Evolutionary conservation across 1,139 yeast genomes (phyloP).

Genomic region (Lodderomyces margitis): DNA sequence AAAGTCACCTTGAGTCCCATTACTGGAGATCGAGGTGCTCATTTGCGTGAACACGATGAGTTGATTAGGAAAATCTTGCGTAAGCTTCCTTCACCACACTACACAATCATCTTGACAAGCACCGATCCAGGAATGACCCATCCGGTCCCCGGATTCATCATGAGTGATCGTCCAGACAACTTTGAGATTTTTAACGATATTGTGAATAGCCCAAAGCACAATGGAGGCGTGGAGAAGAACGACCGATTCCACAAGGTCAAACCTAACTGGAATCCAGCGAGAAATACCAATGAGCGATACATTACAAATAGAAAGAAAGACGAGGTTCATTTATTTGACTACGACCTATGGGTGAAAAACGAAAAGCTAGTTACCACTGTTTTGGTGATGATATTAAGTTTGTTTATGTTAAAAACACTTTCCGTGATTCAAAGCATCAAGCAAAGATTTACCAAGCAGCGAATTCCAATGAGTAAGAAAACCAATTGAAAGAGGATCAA

Average conservation of each 20-base stretch:
- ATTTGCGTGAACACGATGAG: constrained; percentile 44
- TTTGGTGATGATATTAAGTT: constrained; percentile 25
- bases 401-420: constrained; percentile 15
- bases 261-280: constrained; percentile 30
- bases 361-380: constrained; percentile 40
- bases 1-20: constrained; percentile 50
- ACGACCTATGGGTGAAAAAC: constrained; percentile 39
- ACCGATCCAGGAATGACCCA: constrained; percentile 22
- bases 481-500: constrained; percentile 19
- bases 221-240: constrained; percentile 56
- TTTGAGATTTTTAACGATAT: constrained; percentile 48
- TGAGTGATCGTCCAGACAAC: constrained; percentile 29
- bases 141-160: constrained; percentile 31
- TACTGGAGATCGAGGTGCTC: constrained; percentile 14
- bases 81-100: constrained; percentile 67
- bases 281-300: constrained; percentile 35
- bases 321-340: constrained; percentile 38
- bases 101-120: constrained; percentile 51
- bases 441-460: constrained; percentile 7
- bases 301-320: constrained; percentile 31
- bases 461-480: constrained; percentile 6
- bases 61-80: constrained; percentile 51
- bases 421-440: constrained; percentile 9
- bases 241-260: constrained; percentile 37
- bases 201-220: constrained; percentile 44